Base-by-base conservation (phyloP, 176 grass and related monocot genomes). In the Phoenix roebelenii region DNA sequence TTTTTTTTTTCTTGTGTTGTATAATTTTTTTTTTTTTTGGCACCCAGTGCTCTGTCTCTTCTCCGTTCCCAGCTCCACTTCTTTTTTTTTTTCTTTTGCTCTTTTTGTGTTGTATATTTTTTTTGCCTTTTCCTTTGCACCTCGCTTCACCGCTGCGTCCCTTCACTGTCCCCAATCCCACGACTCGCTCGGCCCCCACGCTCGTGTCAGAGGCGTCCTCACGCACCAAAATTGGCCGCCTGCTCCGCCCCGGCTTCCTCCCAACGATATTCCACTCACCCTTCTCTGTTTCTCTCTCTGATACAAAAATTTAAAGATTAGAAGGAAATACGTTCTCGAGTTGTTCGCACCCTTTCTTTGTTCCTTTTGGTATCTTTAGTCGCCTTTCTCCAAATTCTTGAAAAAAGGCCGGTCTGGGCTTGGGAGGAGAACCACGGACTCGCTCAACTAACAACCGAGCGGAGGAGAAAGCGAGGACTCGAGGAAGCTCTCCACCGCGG, bases 401-500 rank as follows among this genome's bases (percentile, higher is more conserved):
- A 44, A 44, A 44, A 39, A 44, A 44, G 10, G 35, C 35, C 35
- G 9, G 6, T 2, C 35, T 44, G 35, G 12, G 35, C 35, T 44
- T 44, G 2, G 10, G 7, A 44, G 35, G 35, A 44, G 35, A 44
- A 44, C 35, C 35, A 12, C 6, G 35, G 12, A 44, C 35, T 44
- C 35, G 10, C 9, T 44, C 10, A 44, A 12, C 9, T 44, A 44
- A 44, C 35, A 12, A 12, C 35, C 7, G 7, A 24, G 52, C 51
- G 51, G 44, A 29, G 12, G 50, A 56, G 22, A 28, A 55, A 72
- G 20, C 35, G 35, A 44, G 7, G 35, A 44, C 35, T 25, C 48
- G 16, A 90, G 78, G 75, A 90, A 90, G 12, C n/a, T 44, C 7
- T 67, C 70, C 61, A 93, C 65, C 51, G 84, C 59, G 9, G 53